Evolutionary conservation across 1,284 basidiomycete species (phyloP).

Genomic region (Cutaneotrichosporon mucoides): DNA sequence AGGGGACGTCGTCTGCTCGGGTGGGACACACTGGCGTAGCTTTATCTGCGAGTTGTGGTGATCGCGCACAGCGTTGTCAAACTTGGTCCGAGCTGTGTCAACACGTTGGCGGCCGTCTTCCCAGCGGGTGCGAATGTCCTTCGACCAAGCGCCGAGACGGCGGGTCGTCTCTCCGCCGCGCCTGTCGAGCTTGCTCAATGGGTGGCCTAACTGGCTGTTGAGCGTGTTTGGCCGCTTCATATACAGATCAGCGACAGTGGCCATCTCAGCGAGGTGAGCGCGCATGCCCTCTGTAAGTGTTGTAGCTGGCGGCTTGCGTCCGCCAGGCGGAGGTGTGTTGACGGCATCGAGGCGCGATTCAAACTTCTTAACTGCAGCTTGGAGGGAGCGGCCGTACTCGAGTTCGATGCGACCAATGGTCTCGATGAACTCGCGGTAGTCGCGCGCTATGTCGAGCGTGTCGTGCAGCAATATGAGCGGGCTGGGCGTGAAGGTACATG

Average conservation of each 20-base stretch:
- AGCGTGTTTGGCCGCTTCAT: slow-evolving; percentile 15
- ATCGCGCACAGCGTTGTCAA: slow-evolving; percentile 13
- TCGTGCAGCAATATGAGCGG: slow-evolving; percentile 13
- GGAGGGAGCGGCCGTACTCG: slow-evolving; percentile 18
- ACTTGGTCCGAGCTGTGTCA: slow-evolving; percentile 17
- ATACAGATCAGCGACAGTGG: slow-evolving; percentile 15
- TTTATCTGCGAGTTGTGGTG: slow-evolving; percentile 10
- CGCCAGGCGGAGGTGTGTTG: slow-evolving; percentile 4
- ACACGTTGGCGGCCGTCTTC: slow-evolving; percentile 18
- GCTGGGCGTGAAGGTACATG: neutral
- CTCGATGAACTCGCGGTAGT: slow-evolving; percentile 26
- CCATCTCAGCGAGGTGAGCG: slow-evolving; percentile 14
- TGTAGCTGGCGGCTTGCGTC: slow-evolving; percentile 11
- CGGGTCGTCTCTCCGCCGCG: slow-evolving; percentile 13
- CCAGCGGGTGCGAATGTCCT: slow-evolving; percentile 20
- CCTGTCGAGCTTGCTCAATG: slow-evolving; percentile 15
- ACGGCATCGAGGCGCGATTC: slow-evolving; percentile 14
- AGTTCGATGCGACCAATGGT: slow-evolving; percentile 17
- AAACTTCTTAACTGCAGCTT: slow-evolving; percentile 19
- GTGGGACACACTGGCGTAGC: slow-evolving; percentile 12
- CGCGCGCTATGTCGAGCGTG: slow-evolving; percentile 18
- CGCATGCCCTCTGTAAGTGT: slow-evolving; percentile 14
- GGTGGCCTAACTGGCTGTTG: slow-evolving; percentile 16
- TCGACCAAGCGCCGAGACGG: slow-evolving; percentile 15
- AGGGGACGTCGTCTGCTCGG: slow-evolving; percentile 1